A percentile compares a stretch with the other conserved stretches of the same genome.
phyloP scores from a whole-genome alignment of 2,329 filamentous ascomycete genomes.

The Neofusicoccum kwambonambiense region DNA sequence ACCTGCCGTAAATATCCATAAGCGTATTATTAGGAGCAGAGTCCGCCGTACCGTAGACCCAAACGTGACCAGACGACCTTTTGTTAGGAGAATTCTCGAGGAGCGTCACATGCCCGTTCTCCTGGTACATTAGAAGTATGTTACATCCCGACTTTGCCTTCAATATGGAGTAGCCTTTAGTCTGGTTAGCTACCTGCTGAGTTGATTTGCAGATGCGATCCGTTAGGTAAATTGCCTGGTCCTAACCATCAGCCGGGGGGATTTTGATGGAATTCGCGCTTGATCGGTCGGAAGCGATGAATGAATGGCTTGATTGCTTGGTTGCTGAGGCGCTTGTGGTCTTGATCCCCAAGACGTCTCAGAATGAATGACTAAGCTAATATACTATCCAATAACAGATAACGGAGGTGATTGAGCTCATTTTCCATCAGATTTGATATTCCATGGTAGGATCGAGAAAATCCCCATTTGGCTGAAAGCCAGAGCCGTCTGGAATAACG shows the following conservation, averaged over 20 bases:
- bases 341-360: no score
- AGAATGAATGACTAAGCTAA: no score
- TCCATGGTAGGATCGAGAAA: not conserved
- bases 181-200: not conserved
- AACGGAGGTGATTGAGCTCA: no score
- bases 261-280: no score
- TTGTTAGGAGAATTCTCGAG: not conserved
- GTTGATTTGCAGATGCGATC: not conserved
- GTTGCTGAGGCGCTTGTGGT: no score
- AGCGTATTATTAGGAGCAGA: not conserved
- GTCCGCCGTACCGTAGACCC: not conserved
- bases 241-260: not conserved
- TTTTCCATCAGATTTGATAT: not conserved
- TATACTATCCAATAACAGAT: no score
- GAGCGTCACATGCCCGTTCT: not conserved
- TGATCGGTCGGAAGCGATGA: no score
- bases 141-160: not conserved
- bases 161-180: not conserved
- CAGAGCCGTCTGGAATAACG: not conserved
- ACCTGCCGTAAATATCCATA: not conserved
- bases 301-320: no score
- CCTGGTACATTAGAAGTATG: not conserved
- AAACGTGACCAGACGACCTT: not conserved
- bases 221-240: not conserved
- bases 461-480: not conserved